These are phyloP conservation scores for Amphichorda felina DNA, from an alignment of 2,329 filamentous ascomycete genomes.

Conservation along the genomic window DNA sequence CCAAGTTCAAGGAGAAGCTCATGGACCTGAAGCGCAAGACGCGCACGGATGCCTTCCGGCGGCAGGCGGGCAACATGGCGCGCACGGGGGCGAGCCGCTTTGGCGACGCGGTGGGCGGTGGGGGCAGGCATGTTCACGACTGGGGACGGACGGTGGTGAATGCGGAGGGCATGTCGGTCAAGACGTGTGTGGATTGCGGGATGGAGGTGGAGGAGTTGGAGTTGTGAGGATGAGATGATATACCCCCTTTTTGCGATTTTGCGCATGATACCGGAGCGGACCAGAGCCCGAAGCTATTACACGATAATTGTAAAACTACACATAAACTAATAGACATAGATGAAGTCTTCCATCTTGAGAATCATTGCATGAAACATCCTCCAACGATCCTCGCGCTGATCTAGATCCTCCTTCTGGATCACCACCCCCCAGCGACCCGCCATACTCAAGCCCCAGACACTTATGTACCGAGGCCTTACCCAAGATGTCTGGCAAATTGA, in stretches of 20 bases:
- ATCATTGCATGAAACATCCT: slow-evolving; percentile 35
- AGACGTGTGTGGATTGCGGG: slow-evolving; percentile 65
- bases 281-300: too few species aligned
- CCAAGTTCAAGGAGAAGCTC: slow-evolving; percentile 83
- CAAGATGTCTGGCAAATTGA: slow-evolving; percentile 28
- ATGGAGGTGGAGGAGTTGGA: slow-evolving; percentile 72
- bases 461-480: slow-evolving; percentile 30
- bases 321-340: slow-evolving; percentile 32
- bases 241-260: not conserved
- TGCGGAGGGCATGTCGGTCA: slow-evolving; percentile 63
- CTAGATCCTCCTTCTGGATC: slow-evolving; percentile 5
- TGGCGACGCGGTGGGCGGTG: slow-evolving; percentile 60
- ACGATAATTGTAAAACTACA: not conserved
- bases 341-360: slow-evolving; percentile 48
- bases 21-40: slow-evolving; percentile 89
- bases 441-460: slow-evolving; percentile 43
- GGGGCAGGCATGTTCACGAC: slow-evolving; percentile 74
- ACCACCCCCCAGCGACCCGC: slow-evolving; percentile 22
- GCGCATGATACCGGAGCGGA: not conserved
- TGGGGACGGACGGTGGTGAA: slow-evolving; percentile 65
- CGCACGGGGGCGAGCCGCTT: slow-evolving; percentile 47
- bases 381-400: slow-evolving; percentile 28
- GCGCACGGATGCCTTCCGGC: slow-evolving; percentile 75
- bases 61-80: slow-evolving; percentile 50
- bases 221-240: slow-evolving; percentile 25